phyloP scores from a whole-genome alignment of 208 protist species.

The Leishmania gerbilli region DNA sequence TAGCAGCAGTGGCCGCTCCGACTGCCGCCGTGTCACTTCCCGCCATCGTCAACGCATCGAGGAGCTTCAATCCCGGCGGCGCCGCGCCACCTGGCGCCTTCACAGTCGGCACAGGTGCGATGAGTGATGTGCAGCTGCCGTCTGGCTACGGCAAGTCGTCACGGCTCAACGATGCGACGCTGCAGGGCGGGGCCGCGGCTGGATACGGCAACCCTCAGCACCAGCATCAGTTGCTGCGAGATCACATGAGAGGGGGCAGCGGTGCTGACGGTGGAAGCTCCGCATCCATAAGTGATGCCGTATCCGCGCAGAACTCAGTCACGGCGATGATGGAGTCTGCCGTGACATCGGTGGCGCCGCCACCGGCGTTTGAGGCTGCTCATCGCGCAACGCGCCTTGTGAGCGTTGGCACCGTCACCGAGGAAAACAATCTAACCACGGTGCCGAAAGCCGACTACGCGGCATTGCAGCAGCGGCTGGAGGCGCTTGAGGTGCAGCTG shows the following conservation, averaged over 20 bases:
- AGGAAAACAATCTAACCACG: constrained; percentile 61
- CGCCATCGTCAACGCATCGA: not conserved
- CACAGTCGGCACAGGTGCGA: not conserved
- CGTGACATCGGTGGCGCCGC: not conserved
- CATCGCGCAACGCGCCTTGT: constrained; percentile 44
- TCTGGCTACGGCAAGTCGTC: constrained; percentile 52
- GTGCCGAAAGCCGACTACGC: constrained; percentile 59
- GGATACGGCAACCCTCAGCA: not conserved
- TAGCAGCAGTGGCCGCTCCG: not conserved
- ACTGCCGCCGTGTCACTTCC: constrained; percentile 1
- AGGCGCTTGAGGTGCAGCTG: constrained; percentile 55
- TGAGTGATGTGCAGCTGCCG: constrained; percentile 35
- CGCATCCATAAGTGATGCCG: constrained; percentile 1
- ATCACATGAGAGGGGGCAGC: constrained; percentile 12
- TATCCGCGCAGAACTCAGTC: not conserved
- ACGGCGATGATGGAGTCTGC: not conserved
- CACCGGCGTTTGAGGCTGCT: constrained; percentile 3
- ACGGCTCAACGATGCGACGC: constrained; percentile 23
- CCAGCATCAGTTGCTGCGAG: constrained; percentile 15
- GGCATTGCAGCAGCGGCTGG: constrained; percentile 30
- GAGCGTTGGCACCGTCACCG: constrained; percentile 72
- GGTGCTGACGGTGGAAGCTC: not conserved
- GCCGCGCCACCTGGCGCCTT: not conserved
- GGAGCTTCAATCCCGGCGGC: not conserved
- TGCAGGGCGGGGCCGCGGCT: not conserved